A percentile compares a stretch with the other conserved stretches of the same genome.
phyloP scores from a whole-genome alignment of 371 early-diverging fungal genomes.

The Mortierella sp. region DNA sequence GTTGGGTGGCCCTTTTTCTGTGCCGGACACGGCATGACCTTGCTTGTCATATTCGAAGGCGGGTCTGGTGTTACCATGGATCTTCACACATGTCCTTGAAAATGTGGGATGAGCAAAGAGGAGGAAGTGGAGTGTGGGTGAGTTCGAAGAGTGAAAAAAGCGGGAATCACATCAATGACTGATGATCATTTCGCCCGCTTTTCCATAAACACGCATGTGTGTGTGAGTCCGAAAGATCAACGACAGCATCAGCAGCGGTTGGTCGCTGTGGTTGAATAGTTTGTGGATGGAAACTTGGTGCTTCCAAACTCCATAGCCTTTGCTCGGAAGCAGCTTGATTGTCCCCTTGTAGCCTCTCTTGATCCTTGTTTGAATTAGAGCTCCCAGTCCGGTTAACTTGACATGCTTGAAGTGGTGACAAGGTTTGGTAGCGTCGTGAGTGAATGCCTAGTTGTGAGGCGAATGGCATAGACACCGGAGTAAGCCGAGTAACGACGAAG shows the following conservation, averaged over 20 bases:
- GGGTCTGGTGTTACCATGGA: conserved; percentile 9
- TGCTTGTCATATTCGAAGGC: not conserved
- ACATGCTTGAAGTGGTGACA: too few species aligned
- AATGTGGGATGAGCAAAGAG: too few species aligned
- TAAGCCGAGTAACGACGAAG: conserved; percentile 18
- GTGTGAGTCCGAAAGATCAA: conserved; percentile 1
- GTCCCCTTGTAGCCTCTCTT: not conserved
- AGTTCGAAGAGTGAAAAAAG: too few species aligned
- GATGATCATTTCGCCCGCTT: too few species aligned
- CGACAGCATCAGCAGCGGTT: conserved; percentile 1
- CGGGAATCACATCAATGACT: too few species aligned
- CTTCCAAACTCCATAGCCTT: conserved; percentile 23
- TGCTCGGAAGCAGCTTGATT: conserved; percentile 9
- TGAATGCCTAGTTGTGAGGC: conserved; percentile 16
- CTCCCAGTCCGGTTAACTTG: not conserved
- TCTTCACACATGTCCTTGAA: too few species aligned
- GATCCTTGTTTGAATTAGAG: not conserved
- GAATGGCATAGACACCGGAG: conserved; percentile 9
- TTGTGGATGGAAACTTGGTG: conserved; percentile 12
- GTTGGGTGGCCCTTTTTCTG: conserved; percentile 26
- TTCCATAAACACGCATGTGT: not conserved
- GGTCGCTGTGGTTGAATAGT: conserved; percentile 7
- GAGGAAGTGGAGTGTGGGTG: too few species aligned
- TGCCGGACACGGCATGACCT: conserved; percentile 15
- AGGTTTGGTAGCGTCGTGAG: not conserved